phyloP scores from a whole-genome alignment of 2,329 filamentous ascomycete species.

The Zasmidium angulare region DNA sequence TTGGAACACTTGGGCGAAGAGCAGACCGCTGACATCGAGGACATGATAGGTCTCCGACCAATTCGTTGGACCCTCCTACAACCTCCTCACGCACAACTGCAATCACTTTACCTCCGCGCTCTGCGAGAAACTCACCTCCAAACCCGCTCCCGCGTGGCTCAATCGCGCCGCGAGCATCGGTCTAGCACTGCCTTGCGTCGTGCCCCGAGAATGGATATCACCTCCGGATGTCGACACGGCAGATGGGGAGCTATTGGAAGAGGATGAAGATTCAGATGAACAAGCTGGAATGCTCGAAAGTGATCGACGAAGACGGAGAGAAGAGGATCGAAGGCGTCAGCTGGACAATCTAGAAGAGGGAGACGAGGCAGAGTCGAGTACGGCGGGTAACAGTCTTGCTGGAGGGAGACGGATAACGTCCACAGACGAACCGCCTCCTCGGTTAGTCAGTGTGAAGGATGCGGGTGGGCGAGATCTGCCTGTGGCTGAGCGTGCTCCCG shows the following conservation, averaged over 20 bases:
- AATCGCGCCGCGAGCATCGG: conserved; percentile 84
- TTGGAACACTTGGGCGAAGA: not conserved
- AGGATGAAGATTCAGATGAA: conserved; percentile 57
- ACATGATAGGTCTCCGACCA: conserved; percentile 59
- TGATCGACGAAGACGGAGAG: conserved; percentile 8
- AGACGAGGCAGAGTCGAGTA: conserved; percentile 10
- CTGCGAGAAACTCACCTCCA: conserved; percentile 70
- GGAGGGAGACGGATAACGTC: conserved; percentile 26
- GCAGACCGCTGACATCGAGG: not conserved
- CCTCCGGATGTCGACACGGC: conserved; percentile 73
- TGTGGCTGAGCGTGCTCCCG: conserved; percentile 45
- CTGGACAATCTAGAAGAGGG: conserved; percentile 8
- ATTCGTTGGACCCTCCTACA: conserved; percentile 75
- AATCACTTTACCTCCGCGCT: conserved; percentile 84
- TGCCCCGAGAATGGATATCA: conserved; percentile 78
- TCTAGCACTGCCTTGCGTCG: conserved; percentile 75
- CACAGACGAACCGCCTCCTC: conserved; percentile 27
- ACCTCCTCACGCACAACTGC: conserved; percentile 80
- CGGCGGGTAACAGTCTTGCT: conserved; percentile 20
- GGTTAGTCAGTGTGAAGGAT: conserved; percentile 38
- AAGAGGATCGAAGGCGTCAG: conserved; percentile 14
- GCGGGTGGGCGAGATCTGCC: conserved; percentile 44
- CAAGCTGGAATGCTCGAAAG: conserved; percentile 23
- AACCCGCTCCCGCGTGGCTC: conserved; percentile 70
- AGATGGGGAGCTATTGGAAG: conserved; percentile 67